phyloP scores from a whole-genome alignment of 1,284 basidiomycete species.

The Sporisorium sorghi region DNA sequence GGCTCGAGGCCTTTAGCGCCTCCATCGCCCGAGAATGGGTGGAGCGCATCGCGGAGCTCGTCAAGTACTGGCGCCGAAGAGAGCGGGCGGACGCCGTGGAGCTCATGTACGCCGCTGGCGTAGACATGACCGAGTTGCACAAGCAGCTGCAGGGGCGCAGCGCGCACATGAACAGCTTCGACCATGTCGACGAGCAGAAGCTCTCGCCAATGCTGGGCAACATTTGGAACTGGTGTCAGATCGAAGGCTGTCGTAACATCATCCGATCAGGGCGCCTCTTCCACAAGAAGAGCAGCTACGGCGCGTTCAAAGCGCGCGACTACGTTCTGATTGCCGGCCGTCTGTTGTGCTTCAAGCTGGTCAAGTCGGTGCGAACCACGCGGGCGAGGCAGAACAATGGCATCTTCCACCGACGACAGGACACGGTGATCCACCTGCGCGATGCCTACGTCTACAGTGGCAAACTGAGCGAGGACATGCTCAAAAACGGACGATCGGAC shows the following conservation, averaged over 20 bases:
- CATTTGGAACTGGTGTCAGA: slow-evolving; percentile 83
- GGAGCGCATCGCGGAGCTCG: slow-evolving; percentile 76
- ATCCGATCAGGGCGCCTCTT: slow-evolving; percentile 79
- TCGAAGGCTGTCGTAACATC: slow-evolving; percentile 80
- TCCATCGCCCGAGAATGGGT: slow-evolving; percentile 82
- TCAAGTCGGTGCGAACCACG: slow-evolving; percentile 57
- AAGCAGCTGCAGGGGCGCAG: slow-evolving; percentile 27
- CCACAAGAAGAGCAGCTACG: slow-evolving; percentile 71
- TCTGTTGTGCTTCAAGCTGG: slow-evolving; percentile 62
- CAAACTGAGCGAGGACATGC: slow-evolving; percentile 58
- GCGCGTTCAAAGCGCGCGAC: slow-evolving; percentile 56
- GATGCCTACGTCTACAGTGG: slow-evolving; percentile 68
- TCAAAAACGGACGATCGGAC: slow-evolving; percentile 52
- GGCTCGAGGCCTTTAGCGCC: slow-evolving; percentile 75
- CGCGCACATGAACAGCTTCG: slow-evolving; percentile 7
- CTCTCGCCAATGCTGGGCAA: slow-evolving; percentile 75
- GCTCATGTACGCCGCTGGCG: slow-evolving; percentile 77
- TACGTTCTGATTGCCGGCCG: slow-evolving; percentile 64
- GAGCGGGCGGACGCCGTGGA: slow-evolving; percentile 78
- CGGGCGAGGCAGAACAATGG: slow-evolving; percentile 67
- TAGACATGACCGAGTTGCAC: slow-evolving; percentile 71
- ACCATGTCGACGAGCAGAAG: slow-evolving; percentile 37
- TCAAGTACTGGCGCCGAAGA: slow-evolving; percentile 80
- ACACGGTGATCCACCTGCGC: slow-evolving; percentile 62
- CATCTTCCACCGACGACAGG: slow-evolving; percentile 64